Evolutionary conservation across 495 filamentous ascomycete genomes (phyloP).

Genomic region (Mycothermus thermophilus): DNA sequence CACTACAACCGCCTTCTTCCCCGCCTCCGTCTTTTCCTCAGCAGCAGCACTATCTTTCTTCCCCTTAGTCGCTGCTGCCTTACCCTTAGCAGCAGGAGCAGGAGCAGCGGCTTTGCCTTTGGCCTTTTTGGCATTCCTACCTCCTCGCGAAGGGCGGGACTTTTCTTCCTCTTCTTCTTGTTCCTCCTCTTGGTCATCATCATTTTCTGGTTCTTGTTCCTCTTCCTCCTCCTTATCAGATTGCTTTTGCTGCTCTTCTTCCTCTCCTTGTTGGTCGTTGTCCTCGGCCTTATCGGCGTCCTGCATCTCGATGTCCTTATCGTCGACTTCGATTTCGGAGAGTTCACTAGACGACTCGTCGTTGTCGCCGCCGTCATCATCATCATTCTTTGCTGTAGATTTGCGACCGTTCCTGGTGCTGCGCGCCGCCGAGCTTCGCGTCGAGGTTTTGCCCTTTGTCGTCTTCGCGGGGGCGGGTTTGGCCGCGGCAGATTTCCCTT

Average conservation of each 20-base stretch:
- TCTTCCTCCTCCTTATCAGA: conserved; percentile 6
- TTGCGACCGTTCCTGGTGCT: no score
- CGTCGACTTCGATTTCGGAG: not conserved
- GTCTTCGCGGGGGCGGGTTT: not conserved
- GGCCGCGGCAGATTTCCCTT: not conserved
- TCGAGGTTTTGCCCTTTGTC: not conserved
- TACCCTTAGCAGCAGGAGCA: no score
- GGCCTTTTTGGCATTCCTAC: not conserved
- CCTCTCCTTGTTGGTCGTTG: not conserved
- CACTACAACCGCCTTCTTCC: no score
- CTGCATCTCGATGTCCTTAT: not conserved
- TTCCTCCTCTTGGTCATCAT: conserved; percentile 10
- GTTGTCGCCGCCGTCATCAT: not conserved
- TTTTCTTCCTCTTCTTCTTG: conserved; percentile 13
- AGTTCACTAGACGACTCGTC: not conserved
- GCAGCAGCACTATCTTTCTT: no score
- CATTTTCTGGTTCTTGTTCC: conserved; percentile 4
- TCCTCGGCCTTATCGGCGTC: not conserved
- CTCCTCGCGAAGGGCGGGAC: not conserved
- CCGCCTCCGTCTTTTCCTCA: no score
- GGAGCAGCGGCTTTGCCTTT: no score
- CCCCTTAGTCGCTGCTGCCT: no score
- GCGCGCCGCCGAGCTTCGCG: no score
- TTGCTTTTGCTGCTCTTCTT: not conserved
- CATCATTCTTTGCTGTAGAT: not conserved